Evolutionary conservation across 176 grass and related monocot genomes (phyloP), one percentile per base, ranked within the genome.

Genomic region (Eleusine coracana): DNA sequence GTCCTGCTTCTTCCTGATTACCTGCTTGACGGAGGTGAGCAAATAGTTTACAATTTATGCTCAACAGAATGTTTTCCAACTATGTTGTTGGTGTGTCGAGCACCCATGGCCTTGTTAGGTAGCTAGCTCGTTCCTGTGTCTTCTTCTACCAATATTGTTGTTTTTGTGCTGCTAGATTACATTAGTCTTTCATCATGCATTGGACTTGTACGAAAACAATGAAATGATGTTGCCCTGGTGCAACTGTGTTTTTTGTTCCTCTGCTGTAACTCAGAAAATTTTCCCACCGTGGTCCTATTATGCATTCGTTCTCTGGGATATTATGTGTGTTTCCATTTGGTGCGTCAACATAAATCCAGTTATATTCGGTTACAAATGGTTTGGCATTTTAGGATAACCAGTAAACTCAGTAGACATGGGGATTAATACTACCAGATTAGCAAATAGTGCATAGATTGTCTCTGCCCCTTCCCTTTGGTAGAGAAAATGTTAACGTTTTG

Each of bases 1-100:
- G 92, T 73, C 42, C 82, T 64, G 73, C 82, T 61, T 80, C 79
- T 44, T 77, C 86, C 45, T 90, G 77, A 89, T 80, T 29, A 66
- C 27, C 20, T 74, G 25, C 1, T 52, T 21, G 28, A 58, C 38
- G 65, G 75, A 83, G 78, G 87, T 93, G 77, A 63, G 59, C 61
- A 52, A 40, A 68, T 78, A 29, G 1, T 68, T 5, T 49, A 48
- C 44, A 44, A 42, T 86, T 59, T 86, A 15, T 77, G 66, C 45
- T 76, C 75, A 9, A 81, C 70, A 48, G 66, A 76, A 55, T 86
- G 18, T 66, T 82, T 56, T 72, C 63, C 6, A 49, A 73, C 61
- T 84, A 34, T 61, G 31, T 41, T 50, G 62, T 82, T 66, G 82
- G 15, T 65, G 25, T 29, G 16, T 77, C 74, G 40, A 76, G 58